Percentiles rank a stretch among this genome's conserved stretches.
Conservation (phyloP, 306 rosid genomes). For the Cercis canadensis region DNA sequence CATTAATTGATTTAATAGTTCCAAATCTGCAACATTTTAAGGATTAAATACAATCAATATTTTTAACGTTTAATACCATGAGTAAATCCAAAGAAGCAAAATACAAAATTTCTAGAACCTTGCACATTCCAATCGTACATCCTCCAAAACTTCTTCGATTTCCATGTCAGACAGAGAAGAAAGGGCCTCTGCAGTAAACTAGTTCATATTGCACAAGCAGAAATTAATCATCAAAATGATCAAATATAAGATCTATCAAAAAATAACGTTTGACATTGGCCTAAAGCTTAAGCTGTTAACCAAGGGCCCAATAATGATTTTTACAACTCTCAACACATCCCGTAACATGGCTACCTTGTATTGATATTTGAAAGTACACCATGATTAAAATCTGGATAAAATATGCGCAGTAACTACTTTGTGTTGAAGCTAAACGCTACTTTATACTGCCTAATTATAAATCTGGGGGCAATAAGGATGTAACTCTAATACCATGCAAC, state of each 20-base stretch:
- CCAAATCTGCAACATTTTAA: slow-evolving; percentile 73
- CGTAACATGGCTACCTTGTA: too few relatives aligned
- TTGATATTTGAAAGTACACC: too few relatives aligned
- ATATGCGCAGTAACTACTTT: slow-evolving; percentile 14
- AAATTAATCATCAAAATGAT: slow-evolving; percentile 36
- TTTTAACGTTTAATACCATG: slow-evolving; percentile 13
- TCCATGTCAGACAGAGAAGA: slow-evolving; percentile 57
- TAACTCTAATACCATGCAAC: background rate
- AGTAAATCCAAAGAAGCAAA: slow-evolving; percentile 29
- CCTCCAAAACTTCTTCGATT: slow-evolving; percentile 75
- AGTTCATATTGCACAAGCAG: slow-evolving; percentile 32
- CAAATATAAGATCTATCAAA: slow-evolving; percentile 2
- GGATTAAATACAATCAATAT: slow-evolving; percentile 15
- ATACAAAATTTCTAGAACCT: slow-evolving; percentile 53
- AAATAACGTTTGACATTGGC: slow-evolving; percentile 13
- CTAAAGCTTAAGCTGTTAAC: slow-evolving; percentile 3
- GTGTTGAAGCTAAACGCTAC: slow-evolving; percentile 13
- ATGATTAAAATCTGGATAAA: too few relatives aligned
- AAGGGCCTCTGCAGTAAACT: slow-evolving; percentile 66
- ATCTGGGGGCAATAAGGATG: slow-evolving; percentile 17
- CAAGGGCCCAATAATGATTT: too few relatives aligned
- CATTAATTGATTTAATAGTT: slow-evolving; percentile 70
- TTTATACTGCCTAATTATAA: background rate
- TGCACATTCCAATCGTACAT: slow-evolving; percentile 90
- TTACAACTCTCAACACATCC: too few relatives aligned